A percentile compares a stretch with the other conserved stretches of the same genome.
Conservation (phyloP, 1,139 yeast species). For the Groenewaldozyma sp. region DNA sequence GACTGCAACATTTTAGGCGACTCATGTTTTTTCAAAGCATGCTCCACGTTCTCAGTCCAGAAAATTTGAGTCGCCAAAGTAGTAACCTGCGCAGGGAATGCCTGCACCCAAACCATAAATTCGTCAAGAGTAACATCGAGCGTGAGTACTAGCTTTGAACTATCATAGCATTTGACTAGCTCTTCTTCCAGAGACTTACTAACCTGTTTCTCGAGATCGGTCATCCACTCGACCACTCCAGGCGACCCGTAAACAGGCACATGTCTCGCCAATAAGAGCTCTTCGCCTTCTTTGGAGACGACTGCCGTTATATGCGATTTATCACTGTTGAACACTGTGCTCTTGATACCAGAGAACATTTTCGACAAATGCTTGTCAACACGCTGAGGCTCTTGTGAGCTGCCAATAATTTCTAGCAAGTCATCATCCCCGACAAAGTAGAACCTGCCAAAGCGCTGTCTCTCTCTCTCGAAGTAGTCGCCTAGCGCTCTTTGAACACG, state of each 20-base stretch:
- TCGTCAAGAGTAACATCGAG: constrained; percentile 9
- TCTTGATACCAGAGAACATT: constrained; percentile 60
- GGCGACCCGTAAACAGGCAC: constrained; percentile 39
- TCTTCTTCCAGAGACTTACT: constrained; percentile 35
- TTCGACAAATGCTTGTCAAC: constrained; percentile 58
- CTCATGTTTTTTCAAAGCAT: constrained; percentile 15
- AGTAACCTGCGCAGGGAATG: constrained; percentile 50
- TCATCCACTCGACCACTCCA: constrained; percentile 56
- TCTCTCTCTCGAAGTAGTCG: constrained; percentile 72
- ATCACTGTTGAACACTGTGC: constrained; percentile 36
- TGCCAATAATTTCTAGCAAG: constrained; percentile 71
- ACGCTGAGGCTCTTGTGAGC: constrained; percentile 40
- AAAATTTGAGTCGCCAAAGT: constrained; percentile 49
- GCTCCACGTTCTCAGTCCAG: constrained; percentile 44
- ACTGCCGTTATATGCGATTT: constrained; percentile 39
- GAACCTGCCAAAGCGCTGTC: constrained; percentile 71
- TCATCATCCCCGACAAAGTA: constrained; percentile 91
- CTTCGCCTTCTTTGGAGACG: constrained; percentile 57
- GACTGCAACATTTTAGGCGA: constrained; percentile 11
- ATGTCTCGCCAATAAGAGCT: constrained; percentile 36
- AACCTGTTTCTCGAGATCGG: constrained; percentile 46
- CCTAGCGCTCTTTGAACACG: constrained; percentile 59
- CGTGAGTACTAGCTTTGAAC: constrained; percentile 7
- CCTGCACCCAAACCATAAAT: constrained; percentile 29
- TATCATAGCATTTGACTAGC: constrained; percentile 26